Evolutionary conservation across 2,329 filamentous ascomycete genomes (phyloP), one percentile per base, ranked within the genome.

Genomic region (Nothomitra cinnamomea): DNA sequence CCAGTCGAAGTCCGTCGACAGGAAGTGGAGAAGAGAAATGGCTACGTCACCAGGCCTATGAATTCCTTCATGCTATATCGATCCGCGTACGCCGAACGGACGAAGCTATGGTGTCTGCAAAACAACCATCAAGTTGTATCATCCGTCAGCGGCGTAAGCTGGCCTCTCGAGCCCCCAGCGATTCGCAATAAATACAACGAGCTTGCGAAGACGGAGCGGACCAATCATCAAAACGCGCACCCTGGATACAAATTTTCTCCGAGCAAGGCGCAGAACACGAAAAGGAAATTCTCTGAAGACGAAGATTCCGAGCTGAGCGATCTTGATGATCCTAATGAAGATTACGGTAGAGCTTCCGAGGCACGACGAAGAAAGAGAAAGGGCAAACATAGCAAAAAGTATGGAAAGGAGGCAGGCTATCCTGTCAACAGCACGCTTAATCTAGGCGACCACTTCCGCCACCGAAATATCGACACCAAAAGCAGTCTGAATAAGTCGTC

Each of bases 61-160:
- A 98, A 98, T 66, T 90, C 87, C 0, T 98, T 96, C 71, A 95
- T 98, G 84, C 73, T 98, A 51, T 98, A 98, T 66, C 83, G 92
- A 42, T 95, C 92, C 59, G 87, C 87, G 5, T 95, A 87, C 64
- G 86, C 94, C 56, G 85, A 92, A 57, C 76, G 88, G 32, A 87
- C 86, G 56, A 95, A 95, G 67, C 74, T 78, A 52, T 86, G 82
- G 73, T 86, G 85, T 60, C 72, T 79, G 13, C 81, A 92, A 61
- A 90, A 92, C 66, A 95, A 96, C 68, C 90, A 98, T 66, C 90
- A 98, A 66, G 73, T 92, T 36, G 85, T 96, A 24, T 96, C 90
- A 1, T 80, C 82, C 47, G 79, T 92, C n/a, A 87, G 87, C 55
- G 92, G 89, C 25, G 73, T 79, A 54, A 90, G 86, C 62, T 98